A percentile compares a stretch with the other conserved stretches of the same genome.
Evolutionary conservation across 1,139 yeast genomes (phyloP).

Genomic region (Blastobotrys illinoisensis): DNA sequence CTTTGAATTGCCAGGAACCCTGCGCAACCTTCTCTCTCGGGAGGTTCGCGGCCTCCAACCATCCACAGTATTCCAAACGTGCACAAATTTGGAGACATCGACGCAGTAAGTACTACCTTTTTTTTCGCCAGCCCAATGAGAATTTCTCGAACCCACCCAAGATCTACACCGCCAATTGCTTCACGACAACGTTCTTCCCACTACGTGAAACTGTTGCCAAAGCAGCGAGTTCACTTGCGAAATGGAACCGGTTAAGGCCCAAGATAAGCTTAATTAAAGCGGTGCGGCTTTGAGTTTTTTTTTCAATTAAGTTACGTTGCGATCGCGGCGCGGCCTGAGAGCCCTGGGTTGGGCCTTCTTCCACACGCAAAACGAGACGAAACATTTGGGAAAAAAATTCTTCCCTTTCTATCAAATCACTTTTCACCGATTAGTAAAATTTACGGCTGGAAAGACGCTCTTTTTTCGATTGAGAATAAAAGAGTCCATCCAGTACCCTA

Average conservation of each 20-base stretch:
- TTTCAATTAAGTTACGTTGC: not conserved
- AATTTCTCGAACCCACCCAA: not conserved
- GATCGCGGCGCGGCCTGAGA: not conserved
- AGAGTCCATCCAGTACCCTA: not conserved
- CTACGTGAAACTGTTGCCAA: too few species aligned
- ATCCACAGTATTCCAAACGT: conserved; percentile 11
- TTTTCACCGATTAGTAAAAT: not conserved
- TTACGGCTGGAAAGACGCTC: not conserved
- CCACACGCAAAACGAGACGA: not conserved
- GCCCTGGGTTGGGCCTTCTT: not conserved
- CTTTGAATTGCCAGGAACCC: too few species aligned
- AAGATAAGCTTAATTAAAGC: not conserved
- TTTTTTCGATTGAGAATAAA: not conserved
- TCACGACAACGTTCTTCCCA: too few species aligned
- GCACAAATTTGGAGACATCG: conserved; percentile 21
- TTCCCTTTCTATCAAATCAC: not conserved
- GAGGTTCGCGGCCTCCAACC: conserved; percentile 17
- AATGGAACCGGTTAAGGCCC: too few species aligned
- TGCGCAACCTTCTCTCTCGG: conserved; percentile 12
- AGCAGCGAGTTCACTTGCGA: too few species aligned
- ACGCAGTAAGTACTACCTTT: conserved; percentile 1
- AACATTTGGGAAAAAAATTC: not conserved
- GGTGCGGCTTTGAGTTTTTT: not conserved
- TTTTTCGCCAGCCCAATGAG: not conserved
- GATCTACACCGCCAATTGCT: not conserved